Percentiles rank a stretch among this genome's conserved stretches.
Conservation (phyloP, 768 basidiomycete species). For the Lactarius sp. region DNA sequence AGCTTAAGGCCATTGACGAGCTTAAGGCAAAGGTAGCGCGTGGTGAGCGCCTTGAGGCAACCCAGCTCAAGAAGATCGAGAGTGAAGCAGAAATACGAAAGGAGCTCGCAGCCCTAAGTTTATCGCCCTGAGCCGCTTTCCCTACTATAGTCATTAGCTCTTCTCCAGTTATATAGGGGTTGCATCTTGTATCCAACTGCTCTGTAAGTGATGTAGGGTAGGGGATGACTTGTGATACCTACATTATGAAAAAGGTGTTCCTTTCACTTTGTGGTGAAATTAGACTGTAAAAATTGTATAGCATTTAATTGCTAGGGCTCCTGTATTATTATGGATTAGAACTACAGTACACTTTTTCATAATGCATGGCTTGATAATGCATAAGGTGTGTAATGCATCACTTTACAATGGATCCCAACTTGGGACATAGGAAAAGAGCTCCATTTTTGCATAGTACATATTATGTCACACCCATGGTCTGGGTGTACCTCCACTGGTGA, state of each 20-base stretch:
- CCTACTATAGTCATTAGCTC: not conserved
- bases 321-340: no score
- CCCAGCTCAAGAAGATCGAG: constrained; percentile 96
- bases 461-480: no score
- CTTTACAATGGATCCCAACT: no score
- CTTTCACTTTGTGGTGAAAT: not conserved
- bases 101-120: constrained; percentile 52
- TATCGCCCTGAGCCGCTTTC: not conserved
- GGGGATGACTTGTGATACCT: not conserved
- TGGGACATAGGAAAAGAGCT: no score
- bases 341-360: no score
- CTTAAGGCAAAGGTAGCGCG: constrained; percentile 87
- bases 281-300: no score
- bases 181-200: not conserved
- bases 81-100: constrained; percentile 78
- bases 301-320: no score
- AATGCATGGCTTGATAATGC: no score
- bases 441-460: no score
- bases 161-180: not conserved
- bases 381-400: no score
- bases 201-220: not conserved
- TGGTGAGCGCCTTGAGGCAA: constrained; percentile 90
- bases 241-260: not conserved
- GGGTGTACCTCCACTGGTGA: no score
- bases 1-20: constrained; percentile 99